Base-by-base conservation (phyloP, 805 yeast genomes). In the Nakazawaea sp. region DNA sequence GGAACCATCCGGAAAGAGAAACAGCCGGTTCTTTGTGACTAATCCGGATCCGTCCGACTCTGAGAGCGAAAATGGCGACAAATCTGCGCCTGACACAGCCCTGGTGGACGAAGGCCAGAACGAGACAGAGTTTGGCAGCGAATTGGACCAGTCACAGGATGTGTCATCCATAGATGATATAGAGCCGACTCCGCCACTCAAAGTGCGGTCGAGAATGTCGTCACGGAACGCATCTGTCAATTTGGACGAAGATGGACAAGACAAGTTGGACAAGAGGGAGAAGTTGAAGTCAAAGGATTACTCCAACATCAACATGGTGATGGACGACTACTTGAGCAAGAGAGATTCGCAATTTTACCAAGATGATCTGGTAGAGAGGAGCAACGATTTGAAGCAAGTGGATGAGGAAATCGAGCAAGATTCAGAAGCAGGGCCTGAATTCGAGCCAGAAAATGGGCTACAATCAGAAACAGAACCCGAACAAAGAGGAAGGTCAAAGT, bases 191-290 rank as follows among this genome's bases (percentile, higher is more conserved):
- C 13, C 18, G 18, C 42, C 42, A 8, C 27, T 39, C 7, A 33
- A 39, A 5, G 33, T 33, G 3, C 35, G 12, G 9, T 39, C 42
- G 5, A 30, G 38, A 16, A 27, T 5, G 12, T 31, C 38, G 10
- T 34, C 38, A 3, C 30, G 42, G 18, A 26, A 33, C 26, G 31
- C 38, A 7, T 33, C 42, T 5, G 38, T 38, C n/a, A 26, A 38
- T 13, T 33, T 38, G 18, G 35, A 33, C 16, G 42, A 38, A 10
- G 25, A 28, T n/a, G 24, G 17, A 7, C 25, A 24, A 10, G 27
- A 32, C 15, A 35, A 18, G 15, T 17, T 26, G 13, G 5, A n/a
- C 24, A 38, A 28, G 18, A 27, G 15, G 9, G 30, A 29, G 30
- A 32, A 33, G 17, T 19, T 32, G 6, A 24, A 27, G 13, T 32